Conservation (phyloP, 805 yeast genomes). For the Candida maesae region DNA sequence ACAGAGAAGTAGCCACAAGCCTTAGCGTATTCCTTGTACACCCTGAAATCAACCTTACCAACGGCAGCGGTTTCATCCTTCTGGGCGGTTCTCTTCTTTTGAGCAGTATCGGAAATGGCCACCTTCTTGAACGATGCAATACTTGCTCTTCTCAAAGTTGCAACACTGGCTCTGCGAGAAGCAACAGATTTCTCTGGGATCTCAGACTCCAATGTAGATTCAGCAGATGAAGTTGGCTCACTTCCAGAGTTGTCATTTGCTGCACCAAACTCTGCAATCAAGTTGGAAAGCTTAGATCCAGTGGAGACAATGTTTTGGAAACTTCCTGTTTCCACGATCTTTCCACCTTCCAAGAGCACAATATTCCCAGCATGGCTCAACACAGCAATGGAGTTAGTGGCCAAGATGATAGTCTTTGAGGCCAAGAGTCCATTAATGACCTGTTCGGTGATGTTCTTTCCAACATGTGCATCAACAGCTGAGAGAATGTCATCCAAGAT, state of each 20-base stretch:
- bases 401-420: conserved; percentile 69
- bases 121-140: conserved; percentile 52
- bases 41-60: conserved; percentile 54
- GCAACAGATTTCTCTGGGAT: conserved; percentile 7
- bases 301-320: conserved; percentile 46
- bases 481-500: conserved; percentile 62
- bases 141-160: conserved; percentile 43
- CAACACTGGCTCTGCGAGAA: conserved; percentile 2
- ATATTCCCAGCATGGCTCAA: conserved; percentile 68
- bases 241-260: conserved; percentile 35
- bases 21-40: conserved; percentile 50
- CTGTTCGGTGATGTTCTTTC: conserved; percentile 73
- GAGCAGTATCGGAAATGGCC: conserved; percentile 30
- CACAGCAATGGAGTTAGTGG: conserved; percentile 84
- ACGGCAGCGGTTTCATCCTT: conserved; percentile 50
- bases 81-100: conserved; percentile 39
- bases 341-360: conserved; percentile 64
- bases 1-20: conserved; percentile 57
- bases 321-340: conserved; percentile 61
- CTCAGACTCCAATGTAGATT: conserved; percentile 5
- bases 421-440: conserved; percentile 75
- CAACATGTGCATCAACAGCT: conserved; percentile 75
- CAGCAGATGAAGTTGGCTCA: conserved; percentile 15
- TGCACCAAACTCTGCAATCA: conserved; percentile 65
- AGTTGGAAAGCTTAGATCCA: conserved; percentile 45